Evolutionary conservation across 257 asterid species (phyloP).

Genomic region (Eucommia ulmoides): DNA sequence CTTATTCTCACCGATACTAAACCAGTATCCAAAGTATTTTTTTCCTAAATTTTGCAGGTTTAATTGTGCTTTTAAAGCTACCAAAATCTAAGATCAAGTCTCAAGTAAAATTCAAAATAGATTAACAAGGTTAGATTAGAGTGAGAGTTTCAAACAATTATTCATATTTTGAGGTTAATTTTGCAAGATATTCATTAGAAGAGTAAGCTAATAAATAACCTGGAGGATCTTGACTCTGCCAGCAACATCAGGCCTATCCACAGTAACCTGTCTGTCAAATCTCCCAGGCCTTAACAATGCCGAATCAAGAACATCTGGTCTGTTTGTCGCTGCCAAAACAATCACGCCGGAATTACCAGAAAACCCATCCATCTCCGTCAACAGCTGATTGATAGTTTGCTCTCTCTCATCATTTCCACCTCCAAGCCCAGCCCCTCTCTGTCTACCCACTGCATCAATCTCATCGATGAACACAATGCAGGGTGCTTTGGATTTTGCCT

Average conservation of each 20-base stretch:
- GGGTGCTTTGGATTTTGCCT: background rate
- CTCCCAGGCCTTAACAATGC: background rate
- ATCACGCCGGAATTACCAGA: background rate
- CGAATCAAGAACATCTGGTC: background rate
- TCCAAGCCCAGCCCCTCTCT: slow-evolving; percentile 1
- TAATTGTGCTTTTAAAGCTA: no score
- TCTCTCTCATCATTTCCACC: slow-evolving; percentile 3
- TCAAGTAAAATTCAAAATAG: no score
- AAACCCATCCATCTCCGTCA: slow-evolving; percentile 4
- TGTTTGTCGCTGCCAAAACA: slow-evolving; percentile 2
- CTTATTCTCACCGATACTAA: no score
- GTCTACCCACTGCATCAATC: slow-evolving; percentile 1
- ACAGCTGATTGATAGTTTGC: background rate
- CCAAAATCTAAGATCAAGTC: no score
- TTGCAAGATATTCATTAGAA: background rate
- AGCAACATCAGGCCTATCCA: slow-evolving; percentile 4
- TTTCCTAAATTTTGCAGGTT: no score
- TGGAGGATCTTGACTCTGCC: slow-evolving; percentile 2
- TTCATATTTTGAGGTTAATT: no score
- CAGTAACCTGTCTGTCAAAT: slow-evolving; percentile 2
- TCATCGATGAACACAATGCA: slow-evolving; percentile 2
- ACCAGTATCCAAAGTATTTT: no score
- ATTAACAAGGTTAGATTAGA: no score
- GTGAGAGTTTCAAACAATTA: no score
- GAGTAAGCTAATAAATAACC: background rate